Percentiles rank a stretch among this genome's conserved stretches.
These are phyloP conservation scores for Paratinospora sagittata DNA, from an alignment of 164 flowering plant genomes.

Conservation along the genomic window DNA sequence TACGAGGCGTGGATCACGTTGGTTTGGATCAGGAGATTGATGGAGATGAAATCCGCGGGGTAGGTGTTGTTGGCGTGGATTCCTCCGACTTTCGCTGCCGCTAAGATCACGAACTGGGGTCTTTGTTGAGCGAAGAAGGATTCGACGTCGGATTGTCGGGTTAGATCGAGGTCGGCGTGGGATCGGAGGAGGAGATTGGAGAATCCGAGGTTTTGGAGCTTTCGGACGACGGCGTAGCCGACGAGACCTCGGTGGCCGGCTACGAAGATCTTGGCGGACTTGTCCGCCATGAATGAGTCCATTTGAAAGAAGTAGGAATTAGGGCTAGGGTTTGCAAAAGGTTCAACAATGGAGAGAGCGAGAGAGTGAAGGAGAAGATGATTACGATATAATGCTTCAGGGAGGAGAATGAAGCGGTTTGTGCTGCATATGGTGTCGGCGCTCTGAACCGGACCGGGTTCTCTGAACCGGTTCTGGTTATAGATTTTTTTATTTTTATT, in stretches of 20 bases:
- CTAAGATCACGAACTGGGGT: slow-evolving; percentile 68
- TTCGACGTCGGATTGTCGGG: slow-evolving; percentile 70
- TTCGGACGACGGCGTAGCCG: slow-evolving; percentile 79
- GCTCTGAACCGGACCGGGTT: too few relatives aligned
- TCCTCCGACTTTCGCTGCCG: slow-evolving; percentile 96
- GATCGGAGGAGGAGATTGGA: slow-evolving; percentile 59
- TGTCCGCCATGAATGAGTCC: slow-evolving; percentile 31
- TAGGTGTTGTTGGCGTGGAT: slow-evolving; percentile 92
- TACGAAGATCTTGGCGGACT: slow-evolving; percentile 72
- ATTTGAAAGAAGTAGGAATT: background rate
- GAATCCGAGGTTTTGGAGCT: slow-evolving; percentile 51
- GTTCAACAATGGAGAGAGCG: background rate
- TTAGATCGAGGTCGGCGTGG: slow-evolving; percentile 80
- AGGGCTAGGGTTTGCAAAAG: background rate
- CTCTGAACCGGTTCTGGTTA: too few relatives aligned
- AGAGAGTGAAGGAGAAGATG: background rate
- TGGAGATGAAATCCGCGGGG: slow-evolving; percentile 82
- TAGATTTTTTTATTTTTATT: too few relatives aligned
- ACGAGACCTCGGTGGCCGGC: slow-evolving; percentile 91
- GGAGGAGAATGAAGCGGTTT: background rate
- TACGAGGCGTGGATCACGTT: slow-evolving; percentile 72
- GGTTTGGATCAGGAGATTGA: slow-evolving; percentile 88
- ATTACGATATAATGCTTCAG: too few relatives aligned
- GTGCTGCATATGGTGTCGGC: too few relatives aligned
- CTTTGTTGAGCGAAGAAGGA: slow-evolving; percentile 60